Base-by-base conservation (phyloP, 768 basidiomycete genomes). In the Tulasnella sp. region DNA sequence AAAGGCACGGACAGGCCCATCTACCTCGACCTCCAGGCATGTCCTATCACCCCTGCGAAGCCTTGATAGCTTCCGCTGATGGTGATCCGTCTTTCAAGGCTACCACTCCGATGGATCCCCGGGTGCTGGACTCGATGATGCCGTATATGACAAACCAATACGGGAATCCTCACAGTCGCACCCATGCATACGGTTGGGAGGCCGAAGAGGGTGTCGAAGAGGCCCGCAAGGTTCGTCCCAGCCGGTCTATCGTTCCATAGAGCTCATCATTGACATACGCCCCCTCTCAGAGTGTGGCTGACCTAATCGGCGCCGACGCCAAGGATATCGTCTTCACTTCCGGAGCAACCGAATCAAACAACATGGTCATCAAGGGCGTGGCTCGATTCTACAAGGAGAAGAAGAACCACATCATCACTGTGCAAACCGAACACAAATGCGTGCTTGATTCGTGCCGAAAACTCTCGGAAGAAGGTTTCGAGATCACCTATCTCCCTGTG, bases 171-270 rank as follows among this genome's bases (percentile, higher is more conserved):
- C 98, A 99, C 84, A 97, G 95, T 85, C 91, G 98, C 78, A 99
- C 98, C 39, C 98, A 99, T 86, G 96, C 98, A 0, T 99, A 99
- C 85, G 98, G 98, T 4, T 99, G 98, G 98, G 98, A 99, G 86
- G 95, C 97, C 8, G 98, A 99, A 83, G 89, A 92, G 83, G 98
- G 93, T 0, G 94, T 98, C 9, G 98, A 99, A 84, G 91, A 92
- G 81, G 97, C 96, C 3, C 90, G 98, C 77, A 92, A 94, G 89
- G 96, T 92, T 75, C 84, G n/a, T 21, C 21, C 42, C 42, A n/a
- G n/a, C 78, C 38, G 6, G 52, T 21, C 38, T 42, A 34, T 16
- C 56, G 36, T 31, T 77, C 71, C 48, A n/a, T 40, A 71, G 46
- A 48, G 42, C 77, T 72, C 74, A 0, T 9, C 10, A 38, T n/a